These are phyloP conservation scores for Setaria viridis DNA, from an alignment of 202 grass and related monocot species.

Conservation along the genomic window DNA sequence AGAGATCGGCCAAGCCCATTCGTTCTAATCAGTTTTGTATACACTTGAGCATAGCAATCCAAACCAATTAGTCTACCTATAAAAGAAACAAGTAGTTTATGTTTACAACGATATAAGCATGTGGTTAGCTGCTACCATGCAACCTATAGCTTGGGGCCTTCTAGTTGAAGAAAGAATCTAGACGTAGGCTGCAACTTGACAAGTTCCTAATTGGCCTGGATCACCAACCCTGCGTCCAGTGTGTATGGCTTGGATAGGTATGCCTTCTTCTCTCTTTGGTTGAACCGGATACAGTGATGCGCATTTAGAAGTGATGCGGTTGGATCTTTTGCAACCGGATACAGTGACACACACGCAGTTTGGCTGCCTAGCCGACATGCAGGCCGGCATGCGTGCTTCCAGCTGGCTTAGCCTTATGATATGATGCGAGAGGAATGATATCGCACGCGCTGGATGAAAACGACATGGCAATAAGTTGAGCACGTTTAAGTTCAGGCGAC, in stretches of 20 bases:
- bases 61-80: neutral
- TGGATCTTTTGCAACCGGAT: no score
- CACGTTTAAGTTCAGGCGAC: neutral
- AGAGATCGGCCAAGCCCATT: neutral
- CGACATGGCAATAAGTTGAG: neutral
- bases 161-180: constrained; percentile 9
- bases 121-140: neutral
- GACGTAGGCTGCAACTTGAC: neutral
- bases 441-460: neutral
- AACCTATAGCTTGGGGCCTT: neutral
- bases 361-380: no score
- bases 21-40: neutral
- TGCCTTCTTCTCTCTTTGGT: neutral
- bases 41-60: neutral
- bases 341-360: no score
- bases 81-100: neutral
- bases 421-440: neutral
- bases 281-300: neutral
- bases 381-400: no score
- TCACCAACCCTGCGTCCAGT: neutral
- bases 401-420: no score
- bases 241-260: no score
- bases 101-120: neutral
- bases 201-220: neutral
- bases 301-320: no score